Conservation (phyloP, 2,329 filamentous ascomycete species). For the Lasiodiplodia sp. region DNA sequence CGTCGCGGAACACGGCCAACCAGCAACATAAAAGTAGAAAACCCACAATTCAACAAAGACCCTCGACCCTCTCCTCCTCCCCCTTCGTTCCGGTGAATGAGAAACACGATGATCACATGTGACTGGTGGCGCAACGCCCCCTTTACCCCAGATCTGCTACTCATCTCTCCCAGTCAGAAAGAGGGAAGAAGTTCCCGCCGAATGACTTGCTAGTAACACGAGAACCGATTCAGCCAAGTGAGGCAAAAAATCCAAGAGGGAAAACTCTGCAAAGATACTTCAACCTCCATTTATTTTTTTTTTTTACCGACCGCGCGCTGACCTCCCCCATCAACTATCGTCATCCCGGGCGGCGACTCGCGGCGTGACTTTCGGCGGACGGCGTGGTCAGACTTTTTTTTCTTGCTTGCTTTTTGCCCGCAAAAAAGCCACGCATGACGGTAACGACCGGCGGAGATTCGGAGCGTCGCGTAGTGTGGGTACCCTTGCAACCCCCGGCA, state of each 20-base stretch:
- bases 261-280: slow-evolving; percentile 1
- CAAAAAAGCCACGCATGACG: not conserved
- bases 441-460: slow-evolving; percentile 19
- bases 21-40: not conserved
- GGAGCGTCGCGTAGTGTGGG: not conserved
- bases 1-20: not conserved
- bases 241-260: not conserved
- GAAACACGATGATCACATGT: not conserved
- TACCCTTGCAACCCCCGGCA: not conserved
- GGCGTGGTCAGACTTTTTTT: not conserved
- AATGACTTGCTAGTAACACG: not conserved
- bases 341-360: not conserved
- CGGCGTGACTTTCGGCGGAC: slow-evolving; percentile 14
- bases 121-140: not conserved
- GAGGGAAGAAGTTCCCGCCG: not conserved
- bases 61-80: not conserved
- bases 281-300: not conserved
- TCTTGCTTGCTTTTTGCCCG: not conserved
- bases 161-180: not conserved
- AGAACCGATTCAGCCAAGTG: not conserved
- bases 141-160: not conserved
- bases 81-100: not conserved
- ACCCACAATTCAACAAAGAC: not conserved
- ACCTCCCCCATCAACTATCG: not conserved
- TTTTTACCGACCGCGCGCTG: not conserved